Base-by-base conservation (phyloP, 352 stramenopile genomes). In the Pythium rishiriense region DNA sequence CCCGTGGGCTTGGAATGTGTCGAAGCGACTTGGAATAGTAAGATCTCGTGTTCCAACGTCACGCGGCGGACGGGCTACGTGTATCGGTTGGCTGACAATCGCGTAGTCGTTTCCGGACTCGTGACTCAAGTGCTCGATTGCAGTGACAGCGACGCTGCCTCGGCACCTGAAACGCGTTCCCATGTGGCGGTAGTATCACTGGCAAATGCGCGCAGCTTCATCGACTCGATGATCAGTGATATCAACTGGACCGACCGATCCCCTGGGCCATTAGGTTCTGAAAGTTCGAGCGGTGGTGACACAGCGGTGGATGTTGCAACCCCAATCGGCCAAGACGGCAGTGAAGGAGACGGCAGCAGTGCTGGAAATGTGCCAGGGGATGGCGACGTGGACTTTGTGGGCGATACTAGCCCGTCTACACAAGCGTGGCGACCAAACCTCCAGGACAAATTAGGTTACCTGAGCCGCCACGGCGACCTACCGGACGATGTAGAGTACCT, bases 121-220 rank as follows among this genome's bases (percentile, higher is more conserved):
- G 10, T 56, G 3, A 21, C 17, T 5, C 29, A 41, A 29, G 35
- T 8, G 4, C 25, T 45, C 24, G 42, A 61, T 14, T 67, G 52
- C 29, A 22, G 15, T 3, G 10, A 48, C 17, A 43, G 14, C 26
- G n/a, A 58, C 12, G 15, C 41, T 19, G 21, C 3, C 12, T 22
- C 31, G 33, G 35, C 14, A 8, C 15, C 17, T 28, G 9, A 26
- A 25, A 61, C 31, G 2, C 31, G 21, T 28, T 52, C 39, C 6
- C 47, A 55, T 22, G 21, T 17, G 0, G 24, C 25, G n/a, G 58
- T 66, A 1, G 51, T 58, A 22, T 25, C 31, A 12, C 39, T 71
- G 14, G 45, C 22, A 2, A 63, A 64, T 25, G 64, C 39, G 1
- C 64, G 64, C 9, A 21, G 47, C 31, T 71, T 66, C 24, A 63